Conservation (phyloP, 2,329 filamentous ascomycete genomes). For the Fusarium keratoplasticum region DNA sequence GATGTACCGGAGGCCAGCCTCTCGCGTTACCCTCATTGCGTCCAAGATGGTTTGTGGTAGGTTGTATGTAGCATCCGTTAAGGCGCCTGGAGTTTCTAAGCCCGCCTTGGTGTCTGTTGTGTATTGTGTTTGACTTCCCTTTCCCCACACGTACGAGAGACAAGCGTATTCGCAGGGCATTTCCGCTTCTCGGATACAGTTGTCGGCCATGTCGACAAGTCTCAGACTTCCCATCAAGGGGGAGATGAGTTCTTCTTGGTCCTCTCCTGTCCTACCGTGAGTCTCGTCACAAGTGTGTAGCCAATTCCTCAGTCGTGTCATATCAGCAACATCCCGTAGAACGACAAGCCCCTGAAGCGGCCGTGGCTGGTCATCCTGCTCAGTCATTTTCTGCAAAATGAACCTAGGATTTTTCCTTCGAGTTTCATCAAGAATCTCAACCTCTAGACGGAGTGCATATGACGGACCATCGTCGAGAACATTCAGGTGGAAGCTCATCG, state of each 20-base stretch:
- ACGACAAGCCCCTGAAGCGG: constrained; percentile 10
- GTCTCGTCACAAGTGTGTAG: background rate
- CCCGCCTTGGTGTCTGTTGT: constrained; percentile 6
- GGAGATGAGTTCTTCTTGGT: background rate
- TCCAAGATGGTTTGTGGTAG: constrained; percentile 24
- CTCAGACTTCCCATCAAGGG: background rate
- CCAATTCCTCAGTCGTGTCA: constrained; percentile 1
- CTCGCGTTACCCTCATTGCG: constrained; percentile 4
- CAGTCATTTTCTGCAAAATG: background rate
- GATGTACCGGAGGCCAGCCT: constrained; percentile 15
- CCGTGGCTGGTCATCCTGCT: background rate
- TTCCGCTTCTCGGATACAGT: constrained; percentile 5
- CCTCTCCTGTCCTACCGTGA: background rate
- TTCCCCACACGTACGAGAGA: constrained; percentile 26
- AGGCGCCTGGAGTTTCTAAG: background rate
- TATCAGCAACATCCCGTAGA: background rate
- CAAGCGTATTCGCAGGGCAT: constrained; percentile 14
- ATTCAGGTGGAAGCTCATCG: background rate
- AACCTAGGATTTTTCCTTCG: background rate
- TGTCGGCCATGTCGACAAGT: constrained; percentile 3
- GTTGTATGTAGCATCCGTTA: background rate
- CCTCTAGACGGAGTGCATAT: constrained; percentile 7
- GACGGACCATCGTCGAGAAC: background rate
- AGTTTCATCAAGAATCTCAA: constrained; percentile 1
- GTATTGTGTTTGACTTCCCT: constrained; percentile 21